Conservation (phyloP, 208 protist species). For the Acanthamoeba healyi region DNA sequence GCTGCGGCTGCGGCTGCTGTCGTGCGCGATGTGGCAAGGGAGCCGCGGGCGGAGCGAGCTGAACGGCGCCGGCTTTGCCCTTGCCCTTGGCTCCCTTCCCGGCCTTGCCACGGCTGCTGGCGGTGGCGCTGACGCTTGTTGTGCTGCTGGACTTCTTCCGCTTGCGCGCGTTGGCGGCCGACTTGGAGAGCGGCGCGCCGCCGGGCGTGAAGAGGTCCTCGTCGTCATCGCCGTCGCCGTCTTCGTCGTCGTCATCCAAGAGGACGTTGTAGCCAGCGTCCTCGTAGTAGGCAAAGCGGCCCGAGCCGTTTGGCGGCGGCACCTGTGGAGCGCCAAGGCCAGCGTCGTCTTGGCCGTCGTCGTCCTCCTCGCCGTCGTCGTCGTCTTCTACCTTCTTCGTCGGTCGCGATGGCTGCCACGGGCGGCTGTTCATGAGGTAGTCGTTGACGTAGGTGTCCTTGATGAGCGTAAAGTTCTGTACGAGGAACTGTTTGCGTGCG, state of each 20-base stretch:
- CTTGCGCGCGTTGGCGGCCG: not conserved
- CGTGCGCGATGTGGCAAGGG: too few species aligned
- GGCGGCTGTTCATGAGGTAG: not conserved
- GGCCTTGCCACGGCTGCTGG: not conserved
- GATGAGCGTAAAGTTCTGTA: not conserved
- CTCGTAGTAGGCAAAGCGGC: not conserved
- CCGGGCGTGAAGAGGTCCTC: slow-evolving; percentile 28
- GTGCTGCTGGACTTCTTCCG: not conserved
- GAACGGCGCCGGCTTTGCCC: not conserved
- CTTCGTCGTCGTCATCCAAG: slow-evolving; percentile 4
- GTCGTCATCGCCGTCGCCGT: not conserved
- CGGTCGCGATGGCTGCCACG: not conserved
- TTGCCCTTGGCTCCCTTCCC: not conserved
- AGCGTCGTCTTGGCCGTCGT: not conserved
- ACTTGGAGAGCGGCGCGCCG: not conserved
- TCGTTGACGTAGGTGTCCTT: not conserved
- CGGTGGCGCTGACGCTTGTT: not conserved
- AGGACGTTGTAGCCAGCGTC: not conserved
- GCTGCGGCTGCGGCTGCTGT: too few species aligned
- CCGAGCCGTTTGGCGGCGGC: not conserved
- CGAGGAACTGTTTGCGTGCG: not conserved
- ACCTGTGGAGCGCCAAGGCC: not conserved
- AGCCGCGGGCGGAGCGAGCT: too few species aligned
- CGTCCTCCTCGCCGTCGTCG: not conserved
- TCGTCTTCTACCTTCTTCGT: not conserved